Evolutionary conservation across 306 rosid genomes (phyloP), one percentile per base, ranked within the genome.

Genomic region (Betula pendula): DNA sequence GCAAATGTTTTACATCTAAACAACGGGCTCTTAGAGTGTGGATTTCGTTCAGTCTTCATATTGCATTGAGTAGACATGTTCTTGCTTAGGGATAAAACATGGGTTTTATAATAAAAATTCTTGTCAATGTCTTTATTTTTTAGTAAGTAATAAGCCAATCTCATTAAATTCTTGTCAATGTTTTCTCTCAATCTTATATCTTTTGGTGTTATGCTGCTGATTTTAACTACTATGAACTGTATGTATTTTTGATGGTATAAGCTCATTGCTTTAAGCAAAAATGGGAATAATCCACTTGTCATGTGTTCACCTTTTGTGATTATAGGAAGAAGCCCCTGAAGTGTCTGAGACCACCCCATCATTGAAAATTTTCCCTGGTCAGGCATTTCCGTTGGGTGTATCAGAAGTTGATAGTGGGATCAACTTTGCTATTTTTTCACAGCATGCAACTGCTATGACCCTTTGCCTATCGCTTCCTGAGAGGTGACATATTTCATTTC

Each of bases 381-480:
- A 90, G 76, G 87, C 95, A 75, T 84, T 70, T 90, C 97, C 99
- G 0, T 77, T 95, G 77, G 99, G 99, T 52, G 94, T 87, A 63
- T 88, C 97, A 51, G 92, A 95, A 85, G 89, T 88, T 69, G 94
- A 88, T 66, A 81, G 31, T 68, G 92, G 97, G 74, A 84, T 92
- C 81, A 95, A 95, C 81, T 95, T 95, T 87, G 79, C 99, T 70
- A 87, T 95, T 53, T 95, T 95, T 75, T 92, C 99, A 40, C 94
- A 88, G 86, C 90, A 95, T 82, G 97, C 97, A 51, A 90, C 97
- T 25, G 81, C 90, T 67, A 97, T 95, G 81, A 90, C 92, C 42
- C 92, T 95, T 68, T 92, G 94, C 79, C 79, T 95, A 65, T 82
- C 83, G 65, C 79, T 88, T 81, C 85, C 85, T 5, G 84, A 84